Evolutionary conservation across 129 eudicot genomes (phyloP), one percentile per base, ranked within the genome.

Genomic region (Helianthus tuberosus): DNA sequence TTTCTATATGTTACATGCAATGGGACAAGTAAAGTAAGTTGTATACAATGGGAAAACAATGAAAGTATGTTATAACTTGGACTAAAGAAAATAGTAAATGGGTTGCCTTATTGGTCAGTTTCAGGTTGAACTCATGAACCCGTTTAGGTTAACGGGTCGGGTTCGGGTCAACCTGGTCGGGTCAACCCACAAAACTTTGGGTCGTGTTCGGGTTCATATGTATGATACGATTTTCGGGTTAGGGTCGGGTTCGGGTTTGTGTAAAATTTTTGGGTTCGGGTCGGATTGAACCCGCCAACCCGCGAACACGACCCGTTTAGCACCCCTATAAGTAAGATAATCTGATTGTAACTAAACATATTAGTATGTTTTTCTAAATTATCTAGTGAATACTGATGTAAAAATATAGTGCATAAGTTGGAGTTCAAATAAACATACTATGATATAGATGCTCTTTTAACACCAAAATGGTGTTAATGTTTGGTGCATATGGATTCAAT

Each of bases 381-480:
- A 50, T 50, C 55, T 50, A 50, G 55, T 12, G 14, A 20, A 54
- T n/a, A 64, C 11, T 59, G 65, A 59, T 12, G 43, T 60, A 60
- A 61, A 29, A 11, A 9, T 59, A 25, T 32, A 20, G 44, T 5
- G 66, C 66, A 61, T 61, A 29, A 58, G 11, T 58, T 58, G 16
- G 20, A 61, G 20, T 61, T 29, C 10, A 5, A 61, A 61, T 5
- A 59, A 27, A 25, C 43, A 59, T 59, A 29, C 11, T 25, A 3
- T n/a, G 29, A 59, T 3, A 29, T n/a, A 59, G 27, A 59, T 59
- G 65, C 65, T 59, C 8, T 10, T 27, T 27, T 59, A 59, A 12
- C 41, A 11, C 65, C n/a, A 29, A 59, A 11, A 59, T 59, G 43
- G 65, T 59, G 39, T 59, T 25, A 59, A 58, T 58, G 64, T 58